These are phyloP conservation scores for Cryptococcus deneoformans DNA, from an alignment of 1,284 basidiomycete genomes.

Conservation along the genomic window DNA sequence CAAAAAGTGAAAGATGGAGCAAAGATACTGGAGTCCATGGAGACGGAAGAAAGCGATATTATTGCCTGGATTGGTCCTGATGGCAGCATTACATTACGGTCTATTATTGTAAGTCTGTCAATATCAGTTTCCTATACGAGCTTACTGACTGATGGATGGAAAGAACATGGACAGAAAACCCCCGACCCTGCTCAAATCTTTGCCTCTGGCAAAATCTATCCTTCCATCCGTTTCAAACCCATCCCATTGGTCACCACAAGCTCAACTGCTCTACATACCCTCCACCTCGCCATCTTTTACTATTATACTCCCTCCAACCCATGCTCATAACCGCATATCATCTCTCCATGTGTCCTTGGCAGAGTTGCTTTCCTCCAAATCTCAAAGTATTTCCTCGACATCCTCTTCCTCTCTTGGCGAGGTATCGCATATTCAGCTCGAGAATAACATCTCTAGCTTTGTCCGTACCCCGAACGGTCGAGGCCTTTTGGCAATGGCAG, in stretches of 20 bases:
- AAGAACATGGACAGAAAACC: slow-evolving; percentile 86
- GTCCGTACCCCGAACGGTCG: slow-evolving; percentile 49
- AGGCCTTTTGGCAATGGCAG: slow-evolving; percentile 37
- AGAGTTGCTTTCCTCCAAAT: slow-evolving; percentile 19
- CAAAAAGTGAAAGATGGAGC: slow-evolving; percentile 5
- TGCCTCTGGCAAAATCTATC: slow-evolving; percentile 65
- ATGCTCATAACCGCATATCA: slow-evolving; percentile 6
- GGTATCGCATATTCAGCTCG: slow-evolving; percentile 25
- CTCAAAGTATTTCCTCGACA: slow-evolving; percentile 5
- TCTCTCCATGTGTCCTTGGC: slow-evolving; percentile 17
- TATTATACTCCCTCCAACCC: slow-evolving; percentile 9
- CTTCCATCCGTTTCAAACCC: slow-evolving; percentile 56
- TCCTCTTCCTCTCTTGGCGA: slow-evolving; percentile 5
- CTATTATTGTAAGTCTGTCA: slow-evolving; percentile 63
- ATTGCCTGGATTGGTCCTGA: slow-evolving; percentile 69
- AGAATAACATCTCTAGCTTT: slow-evolving; percentile 29
- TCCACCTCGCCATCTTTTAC: background rate
- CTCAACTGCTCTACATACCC: slow-evolving; percentile 19
- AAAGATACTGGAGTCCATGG: slow-evolving; percentile 27
- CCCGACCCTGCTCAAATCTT: slow-evolving; percentile 75
- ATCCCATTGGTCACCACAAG: slow-evolving; percentile 60
- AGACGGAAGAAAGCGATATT: slow-evolving; percentile 71
- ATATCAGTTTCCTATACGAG: background rate
- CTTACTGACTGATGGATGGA: background rate
- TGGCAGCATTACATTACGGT: slow-evolving; percentile 67